Base-by-base conservation (phyloP, 2,329 filamentous ascomycete species). In the Fusarium nematophilum region DNA sequence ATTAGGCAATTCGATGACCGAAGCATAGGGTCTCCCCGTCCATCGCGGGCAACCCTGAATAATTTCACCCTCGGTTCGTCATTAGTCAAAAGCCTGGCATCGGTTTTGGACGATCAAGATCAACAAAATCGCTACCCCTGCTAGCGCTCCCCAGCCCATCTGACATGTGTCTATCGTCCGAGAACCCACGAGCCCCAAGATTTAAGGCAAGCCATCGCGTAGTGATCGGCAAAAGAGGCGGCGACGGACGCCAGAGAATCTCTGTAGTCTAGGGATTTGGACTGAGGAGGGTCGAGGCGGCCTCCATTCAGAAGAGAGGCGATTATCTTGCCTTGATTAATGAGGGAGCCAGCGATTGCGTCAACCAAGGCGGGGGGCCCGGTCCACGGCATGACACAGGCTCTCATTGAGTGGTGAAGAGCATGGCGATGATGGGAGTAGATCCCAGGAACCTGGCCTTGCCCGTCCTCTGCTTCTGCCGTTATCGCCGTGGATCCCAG, bases 131-230 rank as follows among this genome's bases (percentile, higher is more conserved):
- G 14, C 30, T 9, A 57, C 38, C 67, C 67, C 56, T 68, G 65
- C 65, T 68, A 67, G 65, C 54, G 55, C 51, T 59, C 62, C 53
- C 57, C 57, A 57, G 55, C 42, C 39, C 56, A 66, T 68, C 67
- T 70, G 64, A 47, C 62, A 68, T 68, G 65, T 70, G 64, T 47
- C 45, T 63, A 61, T 70, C 62, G 62, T 58, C 52, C 62, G 64
- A 68, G 56, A 67, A 66, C 59, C 62, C 59, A 67, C 63, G 57
- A 61, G 57, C 50, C 59, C 60, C 53, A 61, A 59, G 55, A 67
- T 61, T 67, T 46, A 61, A 67, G 50, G 39, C 61, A 64, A 62
- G 49, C 52, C 44, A 60, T 62, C 39, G 43, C 52, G 55, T 45
- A 61, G 51, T 49, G 65, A 68, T 70, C 67, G 53, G 51, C 59